Base-by-base conservation (phyloP, 2,329 filamentous ascomycete genomes). In the Pseudogymnoascus sp. region DNA sequence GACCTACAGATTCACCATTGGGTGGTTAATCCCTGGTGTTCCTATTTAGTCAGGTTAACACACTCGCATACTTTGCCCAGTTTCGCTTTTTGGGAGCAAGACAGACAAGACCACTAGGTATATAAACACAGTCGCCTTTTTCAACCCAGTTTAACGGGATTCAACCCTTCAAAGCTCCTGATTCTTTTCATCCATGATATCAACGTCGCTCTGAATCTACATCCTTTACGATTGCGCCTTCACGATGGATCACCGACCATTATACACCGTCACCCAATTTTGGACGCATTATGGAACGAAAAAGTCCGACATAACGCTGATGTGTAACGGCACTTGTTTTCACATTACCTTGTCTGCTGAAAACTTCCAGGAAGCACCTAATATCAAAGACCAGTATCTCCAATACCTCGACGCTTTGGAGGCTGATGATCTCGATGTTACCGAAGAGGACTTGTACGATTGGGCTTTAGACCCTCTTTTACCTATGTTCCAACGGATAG, bases 401-500 rank as follows among this genome's bases (percentile, higher is more conserved):
- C 21, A 62, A 34, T 66, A 65, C 37, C 60, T 67, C 1, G 56
- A 40, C 31, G 62, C 64, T 36, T 53, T 65, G 63, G 59, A 65
- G 34, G 63, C 25, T 46, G 53, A 8, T 63, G 62, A 60, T 64
- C 59, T 62, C 34, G 65, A 56, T 31, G n/a, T 63, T 12, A 66
- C 44, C 7, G 59, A 60, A 31, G 67, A 68, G 42, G 64, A 66
- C 53, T 65, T 68, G 63, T 65, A 68, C 59, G 63, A 53, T 36
- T 67, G 67, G 67, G 64, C 63, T 23, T 53, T 68, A 10, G 36
- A 65, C 10, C 66, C 65, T 7, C 65, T 64, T 62, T 37, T 64
- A 18, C 63, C 63, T 12, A 59, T 64, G 28, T 68, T 68, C 50
- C 38, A 65, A 59, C 50, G 21, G 59, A 25, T 66, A 46, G 63